Percentiles rank a stretch among this genome's conserved stretches.
Conservation (phyloP, 176 grass and related monocot genomes). For the Carex parvula region DNA sequence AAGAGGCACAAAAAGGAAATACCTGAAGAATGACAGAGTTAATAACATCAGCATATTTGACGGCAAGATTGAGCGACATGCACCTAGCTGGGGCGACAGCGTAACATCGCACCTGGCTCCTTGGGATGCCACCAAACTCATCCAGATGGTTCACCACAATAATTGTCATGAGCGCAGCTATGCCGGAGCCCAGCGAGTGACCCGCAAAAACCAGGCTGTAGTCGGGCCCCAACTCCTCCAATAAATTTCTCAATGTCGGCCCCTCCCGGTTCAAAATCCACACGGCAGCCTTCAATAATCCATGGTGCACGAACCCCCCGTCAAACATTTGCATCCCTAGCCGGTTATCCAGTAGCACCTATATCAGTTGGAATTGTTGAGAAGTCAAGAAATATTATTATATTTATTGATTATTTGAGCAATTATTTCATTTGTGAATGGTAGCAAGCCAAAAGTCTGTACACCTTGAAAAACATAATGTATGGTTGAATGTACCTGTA, state of each 20-base stretch:
- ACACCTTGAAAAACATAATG: not conserved
- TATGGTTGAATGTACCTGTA: not conserved
- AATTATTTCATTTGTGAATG: not conserved
- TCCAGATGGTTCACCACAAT: constrained; percentile 69
- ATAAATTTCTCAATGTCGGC: constrained; percentile 39
- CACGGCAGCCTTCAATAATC: constrained; percentile 65
- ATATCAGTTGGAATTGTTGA: not conserved
- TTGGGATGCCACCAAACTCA: constrained; percentile 52
- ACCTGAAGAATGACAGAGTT: constrained; percentile 92
- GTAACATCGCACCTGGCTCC: constrained; percentile 64
- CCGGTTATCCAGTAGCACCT: constrained; percentile 88
- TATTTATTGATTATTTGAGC: not conserved
- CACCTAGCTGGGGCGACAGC: constrained; percentile 77
- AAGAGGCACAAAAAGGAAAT: not conserved
- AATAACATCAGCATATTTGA: constrained; percentile 96
- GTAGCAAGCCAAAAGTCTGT: not conserved
- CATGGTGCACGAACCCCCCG: constrained; percentile 87
- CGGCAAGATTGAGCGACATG: constrained; percentile 97
- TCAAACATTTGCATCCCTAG: constrained; percentile 94
- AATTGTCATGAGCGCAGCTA: constrained; percentile 77
- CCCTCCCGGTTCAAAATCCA: constrained; percentile 71
- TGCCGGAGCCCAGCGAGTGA: constrained; percentile 91
- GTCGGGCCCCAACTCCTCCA: constrained; percentile 34
- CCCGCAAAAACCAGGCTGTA: constrained; percentile 77
- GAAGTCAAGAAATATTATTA: not conserved